Evolutionary conservation across 2,329 filamentous ascomycete species (phyloP).

Genomic region (Didymella lethalis): DNA sequence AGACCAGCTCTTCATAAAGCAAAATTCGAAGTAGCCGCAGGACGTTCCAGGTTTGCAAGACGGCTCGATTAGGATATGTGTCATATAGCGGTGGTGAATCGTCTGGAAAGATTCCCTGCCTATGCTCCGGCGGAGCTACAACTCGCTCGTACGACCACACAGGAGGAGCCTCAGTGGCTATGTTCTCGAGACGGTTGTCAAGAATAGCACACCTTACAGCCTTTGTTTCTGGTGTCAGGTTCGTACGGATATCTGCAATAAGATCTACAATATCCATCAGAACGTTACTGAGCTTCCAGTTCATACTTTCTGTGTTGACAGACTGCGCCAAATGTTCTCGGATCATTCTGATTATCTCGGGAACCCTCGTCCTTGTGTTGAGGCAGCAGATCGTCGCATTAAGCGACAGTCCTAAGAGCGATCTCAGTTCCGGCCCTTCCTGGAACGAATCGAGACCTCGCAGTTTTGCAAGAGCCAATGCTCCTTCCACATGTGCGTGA

Average conservation of each 20-base stretch:
- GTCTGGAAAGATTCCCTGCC: not conserved
- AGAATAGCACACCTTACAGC: not conserved
- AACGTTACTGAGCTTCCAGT: constrained; percentile 2
- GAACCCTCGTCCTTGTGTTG: constrained; percentile 29
- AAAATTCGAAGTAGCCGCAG: constrained; percentile 4
- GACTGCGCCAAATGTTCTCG: not conserved
- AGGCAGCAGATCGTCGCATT: constrained; percentile 45
- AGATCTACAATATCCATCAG: constrained; percentile 5
- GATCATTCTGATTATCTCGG: constrained; percentile 23
- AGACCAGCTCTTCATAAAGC: not conserved
- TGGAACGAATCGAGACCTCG: constrained; percentile 31
- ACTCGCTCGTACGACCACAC: constrained; percentile 1
- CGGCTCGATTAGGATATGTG: not conserved
- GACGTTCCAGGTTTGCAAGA: constrained; percentile 8
- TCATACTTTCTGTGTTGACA: not conserved
- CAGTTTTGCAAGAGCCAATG: constrained; percentile 36
- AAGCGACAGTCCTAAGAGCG: constrained; percentile 31
- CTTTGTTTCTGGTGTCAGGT: not conserved
- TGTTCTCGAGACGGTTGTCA: constrained; percentile 1
- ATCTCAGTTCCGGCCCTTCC: constrained; percentile 24
- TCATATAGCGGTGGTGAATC: not conserved
- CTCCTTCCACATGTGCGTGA: constrained; percentile 37
- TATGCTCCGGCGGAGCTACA: not conserved
- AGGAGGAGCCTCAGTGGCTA: not conserved
- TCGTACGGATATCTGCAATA: constrained; percentile 1